Conservation (phyloP, 345 rosid genomes). For the Populus alba region DNA sequence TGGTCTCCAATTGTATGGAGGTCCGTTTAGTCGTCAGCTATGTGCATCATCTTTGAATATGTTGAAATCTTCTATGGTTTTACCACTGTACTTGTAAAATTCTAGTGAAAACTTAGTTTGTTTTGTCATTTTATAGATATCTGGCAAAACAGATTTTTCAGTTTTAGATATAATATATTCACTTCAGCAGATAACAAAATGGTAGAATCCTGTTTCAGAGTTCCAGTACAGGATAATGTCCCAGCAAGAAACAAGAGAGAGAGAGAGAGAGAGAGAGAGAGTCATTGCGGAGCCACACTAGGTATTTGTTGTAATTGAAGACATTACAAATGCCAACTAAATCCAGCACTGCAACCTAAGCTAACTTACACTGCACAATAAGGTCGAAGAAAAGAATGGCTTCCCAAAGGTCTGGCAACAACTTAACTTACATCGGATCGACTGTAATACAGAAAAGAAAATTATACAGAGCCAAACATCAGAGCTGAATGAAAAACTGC, state of each 20-base stretch:
- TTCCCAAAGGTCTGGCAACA: neutral
- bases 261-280: too few species aligned
- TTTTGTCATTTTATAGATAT: too few species aligned
- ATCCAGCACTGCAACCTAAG: neutral
- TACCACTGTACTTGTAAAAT: too few species aligned
- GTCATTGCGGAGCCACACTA: too few species aligned
- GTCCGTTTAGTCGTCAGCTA: neutral
- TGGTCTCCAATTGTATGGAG: conserved; percentile 52
- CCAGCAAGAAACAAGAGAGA: too few species aligned
- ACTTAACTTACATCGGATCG: conserved; percentile 5
- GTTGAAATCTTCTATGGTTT: neutral
- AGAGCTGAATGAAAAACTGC: conserved; percentile 1
- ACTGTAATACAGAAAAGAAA: too few species aligned
- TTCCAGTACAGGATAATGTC: too few species aligned
- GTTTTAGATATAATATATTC: too few species aligned
- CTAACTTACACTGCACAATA: neutral
- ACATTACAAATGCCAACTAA: neutral
- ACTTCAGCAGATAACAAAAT: too few species aligned
- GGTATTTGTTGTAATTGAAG: neutral
- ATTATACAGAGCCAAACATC: neutral
- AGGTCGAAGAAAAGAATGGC: neutral
- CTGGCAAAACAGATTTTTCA: too few species aligned
- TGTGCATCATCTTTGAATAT: neutral
- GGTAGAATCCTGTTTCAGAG: too few species aligned
- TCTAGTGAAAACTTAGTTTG: too few species aligned